phyloP scores from a whole-genome alignment of 768 basidiomycete species.

The Hemileccinum rubropunctum region DNA sequence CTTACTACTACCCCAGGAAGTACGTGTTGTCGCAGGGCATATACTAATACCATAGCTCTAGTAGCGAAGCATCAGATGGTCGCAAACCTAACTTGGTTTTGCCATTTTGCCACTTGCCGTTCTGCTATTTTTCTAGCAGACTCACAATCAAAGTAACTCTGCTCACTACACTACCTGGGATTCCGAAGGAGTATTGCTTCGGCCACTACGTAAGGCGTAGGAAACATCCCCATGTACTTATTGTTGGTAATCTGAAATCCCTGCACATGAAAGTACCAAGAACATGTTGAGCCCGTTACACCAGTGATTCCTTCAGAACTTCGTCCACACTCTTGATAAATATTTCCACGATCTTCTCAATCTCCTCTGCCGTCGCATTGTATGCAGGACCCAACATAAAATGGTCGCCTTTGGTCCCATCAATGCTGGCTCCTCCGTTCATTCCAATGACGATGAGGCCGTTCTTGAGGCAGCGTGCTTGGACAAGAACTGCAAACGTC shows the following conservation, averaged over 20 bases:
- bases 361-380: conserved; percentile 67
- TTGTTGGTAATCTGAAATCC: too few relatives aligned
- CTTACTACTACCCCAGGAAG: too few relatives aligned
- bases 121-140: too few relatives aligned
- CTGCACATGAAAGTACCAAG: too few relatives aligned
- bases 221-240: too few relatives aligned
- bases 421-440: conserved; percentile 62
- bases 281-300: neutral
- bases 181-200: conserved; percentile 25
- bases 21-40: too few relatives aligned
- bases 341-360: conserved; percentile 63
- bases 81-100: too few relatives aligned
- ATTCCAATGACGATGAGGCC: conserved; percentile 74
- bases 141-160: too few relatives aligned
- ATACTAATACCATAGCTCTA: too few relatives aligned
- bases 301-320: conserved; percentile 42
- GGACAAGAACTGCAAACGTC: conserved; percentile 65
- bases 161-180: too few relatives aligned
- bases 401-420: conserved; percentile 73
- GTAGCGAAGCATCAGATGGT: too few relatives aligned
- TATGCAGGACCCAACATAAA: conserved; percentile 78
- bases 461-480: conserved; percentile 65
- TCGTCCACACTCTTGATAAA: conserved; percentile 70
- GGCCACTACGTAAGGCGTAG: conserved; percentile 28
- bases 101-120: too few relatives aligned